Base-by-base conservation (phyloP, 305 asterid species). In the Plantago coronopus region DNA sequence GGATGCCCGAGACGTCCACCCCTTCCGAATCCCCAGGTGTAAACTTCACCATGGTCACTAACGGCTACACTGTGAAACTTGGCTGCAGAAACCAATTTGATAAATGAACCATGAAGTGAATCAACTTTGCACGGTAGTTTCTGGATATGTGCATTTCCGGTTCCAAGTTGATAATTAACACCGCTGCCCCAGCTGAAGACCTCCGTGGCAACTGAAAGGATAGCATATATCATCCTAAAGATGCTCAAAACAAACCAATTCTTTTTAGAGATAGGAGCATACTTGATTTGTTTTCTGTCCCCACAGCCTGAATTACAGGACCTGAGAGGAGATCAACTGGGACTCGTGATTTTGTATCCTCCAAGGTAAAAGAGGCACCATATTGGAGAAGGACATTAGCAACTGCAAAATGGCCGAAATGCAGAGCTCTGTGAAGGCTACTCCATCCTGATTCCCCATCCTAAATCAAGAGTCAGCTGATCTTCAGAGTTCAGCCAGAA, bases 151-250 rank as follows among this genome's bases (percentile, higher is more conserved):
- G 89, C 95, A 64, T 94, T 94, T 71, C 99, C 99, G 56, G 99
- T 94, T 70, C 99, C 99, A 65, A 94, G 88, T 72, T 94, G 99
- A 78, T 87, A 94, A 74, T 94, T 94, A 69, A 85, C 97, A 79
- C 99, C 99, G 76, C 97, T 94, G 19, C 99, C 99, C 99, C 99
- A 94, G 72, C 99, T 94, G 68, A 78, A 89, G 65, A 94, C 90
- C 86, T 94, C 99, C 2, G 96, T 85, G 27, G 85, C 80, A 47
- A 80, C 96, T 83, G 79, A 51, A 76, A 55, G 65, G 59, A 55
- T 18, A 63, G 64, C 57, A 63, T 43, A 58, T 45, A 57, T 54
- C 54, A 78, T 62, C 64, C 63, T 51, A 63, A 64, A 44, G 48
- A 53, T 42, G 53, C 42, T 67, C 59, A 46, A 17, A 65, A 72